These are phyloP conservation scores for Cladosporium colombiae DNA, from an alignment of 2,329 filamentous ascomycete genomes.

Conservation along the genomic window DNA sequence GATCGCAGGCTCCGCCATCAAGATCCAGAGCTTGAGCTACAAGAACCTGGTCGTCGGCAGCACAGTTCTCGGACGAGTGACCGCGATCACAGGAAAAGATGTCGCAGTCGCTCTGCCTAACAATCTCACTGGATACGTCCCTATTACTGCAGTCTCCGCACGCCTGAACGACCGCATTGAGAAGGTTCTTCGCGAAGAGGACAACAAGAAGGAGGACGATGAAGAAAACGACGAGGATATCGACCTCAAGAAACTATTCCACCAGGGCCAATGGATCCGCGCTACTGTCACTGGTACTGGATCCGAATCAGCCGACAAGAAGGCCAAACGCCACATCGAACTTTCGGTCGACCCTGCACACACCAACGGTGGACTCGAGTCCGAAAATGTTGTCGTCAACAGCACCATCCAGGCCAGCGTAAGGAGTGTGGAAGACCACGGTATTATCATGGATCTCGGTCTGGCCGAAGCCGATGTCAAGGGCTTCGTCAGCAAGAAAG, in stretches of 20 bases:
- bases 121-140: constrained; percentile 85
- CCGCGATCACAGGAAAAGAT: constrained; percentile 75
- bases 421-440: constrained; percentile 91
- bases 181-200: constrained; percentile 61
- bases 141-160: constrained; percentile 88
- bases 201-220: constrained; percentile 57
- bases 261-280: constrained; percentile 82
- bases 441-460: constrained; percentile 88
- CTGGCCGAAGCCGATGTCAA: constrained; percentile 67
- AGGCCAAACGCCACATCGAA: constrained; percentile 76
- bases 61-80: constrained; percentile 82
- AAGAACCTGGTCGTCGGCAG: constrained; percentile 84
- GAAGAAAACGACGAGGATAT: constrained; percentile 60
- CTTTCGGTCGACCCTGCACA: constrained; percentile 78
- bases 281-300: constrained; percentile 78
- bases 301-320: constrained; percentile 57
- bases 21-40: constrained; percentile 77
- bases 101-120: constrained; percentile 85
- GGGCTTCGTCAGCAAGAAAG: constrained; percentile 83
- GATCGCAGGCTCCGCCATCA: constrained; percentile 55
- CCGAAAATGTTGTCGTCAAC: constrained; percentile 72
- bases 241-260: constrained; percentile 74
- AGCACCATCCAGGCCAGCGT: constrained; percentile 84
- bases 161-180: constrained; percentile 75
- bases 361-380: constrained; percentile 73